Evolutionary conservation across 306 rosid genomes (phyloP), one percentile per base, ranked within the genome.

Genomic region (Luffa aegyptiaca): DNA sequence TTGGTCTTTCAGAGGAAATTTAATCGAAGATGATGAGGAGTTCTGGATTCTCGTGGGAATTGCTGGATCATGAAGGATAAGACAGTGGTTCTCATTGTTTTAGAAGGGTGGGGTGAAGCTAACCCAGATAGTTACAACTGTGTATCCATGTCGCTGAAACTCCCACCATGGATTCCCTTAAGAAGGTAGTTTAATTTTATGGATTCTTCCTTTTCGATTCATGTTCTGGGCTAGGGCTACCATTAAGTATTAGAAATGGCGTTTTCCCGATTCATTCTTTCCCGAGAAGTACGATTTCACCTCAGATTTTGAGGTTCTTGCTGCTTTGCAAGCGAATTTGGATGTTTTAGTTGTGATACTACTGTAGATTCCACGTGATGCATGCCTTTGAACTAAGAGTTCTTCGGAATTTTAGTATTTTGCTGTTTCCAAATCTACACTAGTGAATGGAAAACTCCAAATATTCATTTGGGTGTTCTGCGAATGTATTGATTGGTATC

Each of bases 41-140:
- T 83, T 42, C 93, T 8, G 93, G 77, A 8, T 37, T 80, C 18
- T 84, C 89, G 44, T 94, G 94, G 94, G 92, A 87, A 80, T 80
- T 94, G 87, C 85, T 86, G 42, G 98, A 94, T 82, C 98, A 94
- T 73, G 3, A 94, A 94, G 96, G 98, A 90, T 1, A 94, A 92
- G 88, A 75, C 70, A 2, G 65, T 94, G 14, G 98, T 88, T 49
- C 26, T 94, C 72, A 83, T 92, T 39, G 97, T 94, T 64, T 84
- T 94, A 84, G 98, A 94, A 52, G 97, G 98, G 0, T 94, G 98
- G 98, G 98, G 98, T 3, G 98, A 94, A 80, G 98, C 97, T 51
- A 85, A 59, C 2, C 83, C 92, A 13, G 88, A 92, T 75, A 84
- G 90, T 44, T 94, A 86, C 79, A 94, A 94, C 84, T n/a, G n/a